Conservation (phyloP, 495 filamentous ascomycete species). For the Lepidopterella palustris region DNA sequence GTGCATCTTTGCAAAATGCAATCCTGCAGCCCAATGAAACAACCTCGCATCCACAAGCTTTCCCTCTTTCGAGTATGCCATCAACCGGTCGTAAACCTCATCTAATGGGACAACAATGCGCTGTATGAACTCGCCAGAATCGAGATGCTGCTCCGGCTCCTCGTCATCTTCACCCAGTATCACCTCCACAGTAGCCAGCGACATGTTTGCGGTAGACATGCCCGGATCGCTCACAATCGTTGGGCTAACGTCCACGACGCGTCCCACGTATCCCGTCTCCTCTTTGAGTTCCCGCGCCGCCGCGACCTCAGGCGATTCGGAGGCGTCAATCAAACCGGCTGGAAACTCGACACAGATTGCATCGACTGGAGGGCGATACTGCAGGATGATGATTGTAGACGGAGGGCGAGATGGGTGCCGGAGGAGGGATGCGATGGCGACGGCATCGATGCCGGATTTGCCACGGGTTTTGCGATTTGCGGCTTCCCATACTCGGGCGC, state of each 20-base stretch:
- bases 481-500: slow-evolving; percentile 47
- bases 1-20: slow-evolving; percentile 27
- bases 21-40: slow-evolving; percentile 31
- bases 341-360: slow-evolving; percentile 77
- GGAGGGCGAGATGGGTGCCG: slow-evolving; percentile 60
- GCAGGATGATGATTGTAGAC: slow-evolving; percentile 65
- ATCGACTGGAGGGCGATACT: slow-evolving; percentile 78
- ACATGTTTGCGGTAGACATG: slow-evolving; percentile 39
- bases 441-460: slow-evolving; percentile 69
- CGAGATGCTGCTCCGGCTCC: slow-evolving; percentile 37
- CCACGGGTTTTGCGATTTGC: slow-evolving; percentile 49
- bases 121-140: slow-evolving; percentile 39
- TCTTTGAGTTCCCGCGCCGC: slow-evolving; percentile 61
- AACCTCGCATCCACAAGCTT: slow-evolving; percentile 28
- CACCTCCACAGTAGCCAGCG: slow-evolving; percentile 36
- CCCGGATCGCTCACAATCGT: slow-evolving; percentile 36
- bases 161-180: slow-evolving; percentile 34
- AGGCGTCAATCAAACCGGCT: slow-evolving; percentile 77
- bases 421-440: slow-evolving; percentile 84
- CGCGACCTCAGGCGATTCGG: slow-evolving; percentile 69
- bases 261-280: background rate
- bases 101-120: slow-evolving; percentile 34
- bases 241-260: slow-evolving; percentile 49
- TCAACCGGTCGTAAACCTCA: slow-evolving; percentile 46
- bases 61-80: slow-evolving; percentile 39